These are phyloP conservation scores for Akanthomyces muscarius DNA, from an alignment of 2,329 filamentous ascomycete species.

Conservation along the genomic window DNA sequence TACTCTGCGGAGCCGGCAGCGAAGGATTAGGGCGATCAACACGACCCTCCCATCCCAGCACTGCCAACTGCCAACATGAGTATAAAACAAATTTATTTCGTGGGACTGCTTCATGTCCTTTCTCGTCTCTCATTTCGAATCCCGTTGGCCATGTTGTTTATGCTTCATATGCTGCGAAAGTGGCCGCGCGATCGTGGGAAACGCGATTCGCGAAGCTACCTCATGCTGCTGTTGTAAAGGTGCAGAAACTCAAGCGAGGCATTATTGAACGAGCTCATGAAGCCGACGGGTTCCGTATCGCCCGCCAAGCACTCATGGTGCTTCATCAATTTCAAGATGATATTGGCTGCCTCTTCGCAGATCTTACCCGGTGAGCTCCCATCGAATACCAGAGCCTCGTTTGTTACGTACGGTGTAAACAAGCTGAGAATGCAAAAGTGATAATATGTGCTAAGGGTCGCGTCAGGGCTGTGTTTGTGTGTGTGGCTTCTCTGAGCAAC, in stretches of 20 bases:
- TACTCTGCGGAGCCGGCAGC: neutral
- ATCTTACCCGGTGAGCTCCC: neutral
- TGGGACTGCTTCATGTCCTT: neutral
- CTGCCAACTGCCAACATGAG: too few species aligned
- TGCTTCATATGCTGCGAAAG: too few species aligned
- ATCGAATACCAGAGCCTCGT: neutral
- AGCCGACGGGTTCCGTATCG: neutral
- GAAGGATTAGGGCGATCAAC: neutral
- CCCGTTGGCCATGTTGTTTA: too few species aligned
- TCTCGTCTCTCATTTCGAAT: neutral
- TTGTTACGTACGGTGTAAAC: constrained; percentile 1
- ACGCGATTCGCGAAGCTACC: too few species aligned
- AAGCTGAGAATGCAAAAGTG: constrained; percentile 12
- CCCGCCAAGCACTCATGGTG: neutral
- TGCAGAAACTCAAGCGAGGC: neutral
- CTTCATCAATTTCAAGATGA: neutral
- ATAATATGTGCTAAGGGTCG: neutral
- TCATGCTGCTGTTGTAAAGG: neutral
- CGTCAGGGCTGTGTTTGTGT: neutral
- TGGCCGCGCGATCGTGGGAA: too few species aligned
- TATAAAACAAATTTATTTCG: too few species aligned
- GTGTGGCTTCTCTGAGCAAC: neutral
- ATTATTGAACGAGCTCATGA: constrained; percentile 3
- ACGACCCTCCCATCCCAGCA: too few species aligned
- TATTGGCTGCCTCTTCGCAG: constrained; percentile 3